Percentiles rank a stretch among this genome's conserved stretches.
phyloP scores from a whole-genome alignment of 768 basidiomycete species.

The Pisolithus microcarpus region DNA sequence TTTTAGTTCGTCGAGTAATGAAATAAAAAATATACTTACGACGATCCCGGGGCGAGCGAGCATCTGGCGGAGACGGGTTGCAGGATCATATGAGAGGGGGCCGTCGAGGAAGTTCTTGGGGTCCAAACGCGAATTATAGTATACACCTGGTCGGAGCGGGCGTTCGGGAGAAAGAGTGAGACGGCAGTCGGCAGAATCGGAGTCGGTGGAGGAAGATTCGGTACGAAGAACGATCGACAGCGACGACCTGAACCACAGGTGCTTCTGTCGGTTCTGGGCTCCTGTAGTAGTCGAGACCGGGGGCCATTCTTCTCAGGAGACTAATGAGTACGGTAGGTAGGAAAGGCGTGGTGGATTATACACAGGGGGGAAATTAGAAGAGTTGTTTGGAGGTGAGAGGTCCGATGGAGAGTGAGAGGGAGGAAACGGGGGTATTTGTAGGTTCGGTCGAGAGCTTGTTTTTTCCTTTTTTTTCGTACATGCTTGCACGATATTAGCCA shows the following conservation, averaged over 20 bases:
- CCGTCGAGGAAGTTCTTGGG: slow-evolving; percentile 64
- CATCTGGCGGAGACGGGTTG: slow-evolving; percentile 66
- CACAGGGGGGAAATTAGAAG: slow-evolving; percentile 16
- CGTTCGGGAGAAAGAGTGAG: slow-evolving; percentile 47
- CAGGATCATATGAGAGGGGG: slow-evolving; percentile 58
- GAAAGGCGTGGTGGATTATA: slow-evolving; percentile 9
- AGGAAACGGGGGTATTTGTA: background rate
- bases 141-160: slow-evolving; percentile 50
- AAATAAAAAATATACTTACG: slow-evolving; percentile 34
- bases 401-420: background rate
- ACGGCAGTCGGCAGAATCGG: slow-evolving; percentile 2
- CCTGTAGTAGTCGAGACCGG: slow-evolving; percentile 29
- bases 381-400: background rate
- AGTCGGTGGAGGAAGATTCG: background rate
- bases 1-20: too few species aligned
- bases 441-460: background rate
- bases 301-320: slow-evolving; percentile 17
- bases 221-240: slow-evolving; percentile 4
- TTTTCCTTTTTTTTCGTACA: background rate
- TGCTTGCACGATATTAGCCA: background rate
- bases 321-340: slow-evolving; percentile 4
- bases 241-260: background rate
- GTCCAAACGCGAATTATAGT: slow-evolving; percentile 62
- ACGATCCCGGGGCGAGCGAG: slow-evolving; percentile 69
- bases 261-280: slow-evolving; percentile 3